Evolutionary conservation across 148 eudicot species (phyloP), one percentile per base, ranked within the genome.

Genomic region (Amaranthus palmeri): DNA sequence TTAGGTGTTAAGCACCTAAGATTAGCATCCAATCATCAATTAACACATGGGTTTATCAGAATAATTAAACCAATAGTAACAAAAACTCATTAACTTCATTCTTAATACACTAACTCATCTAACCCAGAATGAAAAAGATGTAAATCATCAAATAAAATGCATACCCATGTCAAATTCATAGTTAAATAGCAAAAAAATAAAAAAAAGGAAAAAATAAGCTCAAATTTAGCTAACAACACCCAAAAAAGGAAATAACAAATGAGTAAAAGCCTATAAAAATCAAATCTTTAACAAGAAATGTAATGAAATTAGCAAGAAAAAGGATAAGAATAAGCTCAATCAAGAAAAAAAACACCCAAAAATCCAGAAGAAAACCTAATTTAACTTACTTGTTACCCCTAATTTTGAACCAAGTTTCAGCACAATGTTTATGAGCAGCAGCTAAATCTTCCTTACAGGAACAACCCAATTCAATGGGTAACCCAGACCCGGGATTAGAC

Each of bases 331-430:
- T 25, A 25, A 25, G 36, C 36, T 25, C 36, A 25, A 25, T 25
- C 36, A 25, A 25, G 36, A 25, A 25, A 25, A 25, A 25, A 25
- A 25, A 25, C 36, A 25, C 36, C 36, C 36, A 25, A 25, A 25
- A 25, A 25, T 25, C 36, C 36, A 25, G 36, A 25, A 25, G n/a
- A 25, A 25, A 25, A 25, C 36, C 36, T 25, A 25, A 25, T 0
- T 25, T 25, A 0, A 86, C 92, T 73, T 80, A 89, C 97, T 85
- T 92, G 81, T 92, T 92, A 15, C 97, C 97, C 76, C 87, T 90
- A 78, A 92, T 89, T 73, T 92, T 92, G 86, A 92, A 92, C 97
- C 97, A 92, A 71, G 89, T 82, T 80, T 92, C 92, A 70, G 97
- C 97, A 86, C 97, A 92, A 7, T 87, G 88, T 74, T 78, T 85